Evolutionary conservation across 2,329 filamentous ascomycete species (phyloP), one percentile per base, ranked within the genome.

Genomic region (Cladosporium oxysporum): DNA sequence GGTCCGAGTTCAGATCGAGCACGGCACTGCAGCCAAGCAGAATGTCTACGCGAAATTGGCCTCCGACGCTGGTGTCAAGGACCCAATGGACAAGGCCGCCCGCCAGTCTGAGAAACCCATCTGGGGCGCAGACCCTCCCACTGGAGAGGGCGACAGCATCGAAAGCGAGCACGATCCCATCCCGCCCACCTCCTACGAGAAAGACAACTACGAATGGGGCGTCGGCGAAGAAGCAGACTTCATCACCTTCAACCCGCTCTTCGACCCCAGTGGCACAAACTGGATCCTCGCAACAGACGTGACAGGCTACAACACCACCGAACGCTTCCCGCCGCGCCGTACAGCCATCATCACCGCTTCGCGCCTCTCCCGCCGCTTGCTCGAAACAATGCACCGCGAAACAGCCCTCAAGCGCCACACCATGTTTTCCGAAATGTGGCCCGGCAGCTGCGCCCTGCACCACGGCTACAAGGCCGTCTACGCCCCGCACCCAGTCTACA

Each of bases 391-490:
- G 89, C 91, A 93, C 77, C 85, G 90, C 70, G 90, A 92, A 73
- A 90, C 88, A 4, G 88, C 89, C 77, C 83, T 84, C 31, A 82
- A 86, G 71, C 87, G 87, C 69, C 90, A 88, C 76, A 88, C 83
- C 76, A 92, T 89, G 89, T 93, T 91, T 75, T 87, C 85, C 29
- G 91, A 93, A 77, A 93, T 93, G 91, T 92, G 90, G 79, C 90
- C 90, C 1, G 84, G 89, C 0, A 86, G 84, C 0, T 84, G 88
- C 74, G 89, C 90, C 0, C 81, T 93, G 5, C 90, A 92, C 71
- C 90, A 91, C 73, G 90, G 91, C 1, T 82, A 92, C 72, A 93
- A 93, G 78, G 91, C 90, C 26, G 88, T 91, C 0, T 91, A 89
- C 71, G 83, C 82, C 2, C 85, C 85, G 0, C 84, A 87, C 58